Conservation (phyloP, 192 early-diverging fungal species). For the Coemansia sp. region DNA sequence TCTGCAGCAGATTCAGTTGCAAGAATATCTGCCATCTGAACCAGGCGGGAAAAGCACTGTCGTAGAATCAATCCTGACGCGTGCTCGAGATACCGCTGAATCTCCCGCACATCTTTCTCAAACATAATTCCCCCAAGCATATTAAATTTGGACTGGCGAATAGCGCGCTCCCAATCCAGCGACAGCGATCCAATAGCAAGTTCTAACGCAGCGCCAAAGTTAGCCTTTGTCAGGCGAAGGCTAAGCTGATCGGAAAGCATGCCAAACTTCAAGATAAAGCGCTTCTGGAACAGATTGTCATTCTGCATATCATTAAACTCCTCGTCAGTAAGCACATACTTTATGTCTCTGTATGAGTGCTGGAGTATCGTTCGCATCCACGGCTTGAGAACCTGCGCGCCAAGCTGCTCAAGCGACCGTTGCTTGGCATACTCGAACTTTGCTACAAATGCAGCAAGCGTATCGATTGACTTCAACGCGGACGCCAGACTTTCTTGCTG, state of each 20-base stretch:
- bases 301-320: conserved; percentile 83
- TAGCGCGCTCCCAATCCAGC: conserved; percentile 83
- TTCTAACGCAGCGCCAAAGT: conserved; percentile 66
- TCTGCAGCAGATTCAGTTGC: conserved; percentile 68
- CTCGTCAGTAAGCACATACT: conserved; percentile 88
- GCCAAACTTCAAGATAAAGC: conserved; percentile 73
- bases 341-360: conserved; percentile 79
- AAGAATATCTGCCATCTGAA: conserved; percentile 80
- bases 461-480: conserved; percentile 29
- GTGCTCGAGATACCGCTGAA: conserved; percentile 65
- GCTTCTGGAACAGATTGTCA: conserved; percentile 79
- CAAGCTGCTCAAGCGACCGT: conserved; percentile 75
- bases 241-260: conserved; percentile 43
- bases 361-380: conserved; percentile 75
- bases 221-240: conserved; percentile 64
- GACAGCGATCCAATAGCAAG: conserved; percentile 68
- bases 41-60: conserved; percentile 76
- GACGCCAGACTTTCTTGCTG: conserved; percentile 1
- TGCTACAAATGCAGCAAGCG: conserved; percentile 28
- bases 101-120: conserved; percentile 84
- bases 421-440: conserved; percentile 58
- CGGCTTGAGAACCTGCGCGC: conserved; percentile 74
- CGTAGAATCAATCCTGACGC: conserved; percentile 63
- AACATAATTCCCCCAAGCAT: conserved; percentile 89
- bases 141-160: conserved; percentile 85